Percentiles rank a stretch among this genome's conserved stretches.
phyloP scores from a whole-genome alignment of 2,329 filamentous ascomycete genomes.

The Lecanoromycetidae sp. region DNA sequence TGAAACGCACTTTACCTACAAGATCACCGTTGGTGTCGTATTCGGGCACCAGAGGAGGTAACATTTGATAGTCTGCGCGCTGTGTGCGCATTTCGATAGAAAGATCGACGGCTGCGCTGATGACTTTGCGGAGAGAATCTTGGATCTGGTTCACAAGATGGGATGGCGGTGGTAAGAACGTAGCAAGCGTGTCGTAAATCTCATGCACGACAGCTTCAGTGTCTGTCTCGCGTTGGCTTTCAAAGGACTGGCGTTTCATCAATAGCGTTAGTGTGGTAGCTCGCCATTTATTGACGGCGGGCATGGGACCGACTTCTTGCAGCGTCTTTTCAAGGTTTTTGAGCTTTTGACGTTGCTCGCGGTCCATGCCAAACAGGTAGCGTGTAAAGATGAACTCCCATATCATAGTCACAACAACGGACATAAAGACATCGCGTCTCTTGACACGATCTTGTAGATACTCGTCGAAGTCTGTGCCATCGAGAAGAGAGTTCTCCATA shows the following conservation, averaged over 20 bases:
- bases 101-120: conserved; percentile 77
- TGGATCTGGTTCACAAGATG: conserved; percentile 71
- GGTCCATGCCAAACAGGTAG: conserved; percentile 97
- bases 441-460: conserved; percentile 80
- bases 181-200: conserved; percentile 70
- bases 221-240: conserved; percentile 70
- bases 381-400: conserved; percentile 98
- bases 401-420: conserved; percentile 96
- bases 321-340: conserved; percentile 90
- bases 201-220: conserved; percentile 93
- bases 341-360: conserved; percentile 93
- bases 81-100: conserved; percentile 97
- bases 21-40: conserved; percentile 91
- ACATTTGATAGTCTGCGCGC: conserved; percentile 95
- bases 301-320: conserved; percentile 69
- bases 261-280: conserved; percentile 87
- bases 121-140: conserved; percentile 72
- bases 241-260: conserved; percentile 66
- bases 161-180: conserved; percentile 74
- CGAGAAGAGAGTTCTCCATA: conserved; percentile 85
- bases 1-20: conserved; percentile 77
- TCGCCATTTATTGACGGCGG: conserved; percentile 94
- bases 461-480: conserved; percentile 82
- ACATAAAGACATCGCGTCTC: conserved; percentile 93
- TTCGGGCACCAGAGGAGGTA: conserved; percentile 84